phyloP scores from a whole-genome alignment of 2,329 filamentous ascomycete species.

The Colletotrichum higginsianum region DNA sequence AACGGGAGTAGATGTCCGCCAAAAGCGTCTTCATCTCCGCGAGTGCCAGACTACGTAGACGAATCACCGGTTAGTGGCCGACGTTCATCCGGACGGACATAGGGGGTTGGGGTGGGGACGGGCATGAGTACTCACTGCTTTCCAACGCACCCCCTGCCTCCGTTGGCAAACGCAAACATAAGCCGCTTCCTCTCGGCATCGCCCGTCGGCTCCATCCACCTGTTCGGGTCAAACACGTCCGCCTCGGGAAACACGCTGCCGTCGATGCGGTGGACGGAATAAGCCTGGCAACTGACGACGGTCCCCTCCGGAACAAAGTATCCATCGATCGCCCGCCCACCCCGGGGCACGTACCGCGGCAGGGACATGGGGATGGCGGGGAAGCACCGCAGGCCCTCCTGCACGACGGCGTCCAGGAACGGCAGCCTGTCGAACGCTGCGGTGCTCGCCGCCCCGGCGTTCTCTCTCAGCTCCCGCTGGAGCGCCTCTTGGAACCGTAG shows the following conservation, averaged over 20 bases:
- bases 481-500: constrained; percentile 66
- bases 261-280: constrained; percentile 72
- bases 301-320: constrained; percentile 67
- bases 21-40: constrained; percentile 79
- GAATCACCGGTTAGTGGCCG: constrained; percentile 48
- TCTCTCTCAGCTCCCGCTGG: constrained; percentile 64
- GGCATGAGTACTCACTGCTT: constrained; percentile 70
- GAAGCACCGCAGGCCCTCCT: constrained; percentile 74
- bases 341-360: constrained; percentile 70
- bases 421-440: constrained; percentile 63
- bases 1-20: constrained; percentile 73
- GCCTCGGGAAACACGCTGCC: constrained; percentile 82
- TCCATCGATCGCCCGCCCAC: constrained; percentile 70
- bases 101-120: neutral
- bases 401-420: constrained; percentile 75
- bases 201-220: constrained; percentile 84
- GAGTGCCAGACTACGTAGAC: constrained; percentile 63
- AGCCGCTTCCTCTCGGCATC: constrained; percentile 77
- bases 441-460: constrained; percentile 50
- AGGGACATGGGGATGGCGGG: constrained; percentile 78
- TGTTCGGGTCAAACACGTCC: constrained; percentile 82
- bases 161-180: constrained; percentile 77
- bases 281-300: constrained; percentile 74
- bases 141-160: constrained; percentile 76
- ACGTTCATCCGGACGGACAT: neutral